Conservation (phyloP, 441 rosid genomes). For the Corymbia calophylla region DNA sequence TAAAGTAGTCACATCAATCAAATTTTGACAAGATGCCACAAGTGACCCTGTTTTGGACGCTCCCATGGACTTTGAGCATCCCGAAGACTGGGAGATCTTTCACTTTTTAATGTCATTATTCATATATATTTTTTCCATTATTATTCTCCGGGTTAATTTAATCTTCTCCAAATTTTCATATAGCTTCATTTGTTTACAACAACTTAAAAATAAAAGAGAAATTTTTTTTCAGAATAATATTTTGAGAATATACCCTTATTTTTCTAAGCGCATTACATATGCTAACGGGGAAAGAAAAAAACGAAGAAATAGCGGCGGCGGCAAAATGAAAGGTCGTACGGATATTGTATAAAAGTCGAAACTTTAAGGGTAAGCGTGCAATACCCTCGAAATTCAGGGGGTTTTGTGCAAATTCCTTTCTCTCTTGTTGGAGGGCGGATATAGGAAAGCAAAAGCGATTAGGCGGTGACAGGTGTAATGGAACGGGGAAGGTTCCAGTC, state of each 20-base stretch:
- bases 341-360: background rate
- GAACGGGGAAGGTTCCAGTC: background rate
- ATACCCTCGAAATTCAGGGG: background rate
- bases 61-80: background rate
- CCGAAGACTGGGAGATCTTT: background rate
- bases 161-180: background rate
- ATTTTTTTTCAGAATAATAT: background rate
- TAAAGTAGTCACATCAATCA: background rate
- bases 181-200: background rate
- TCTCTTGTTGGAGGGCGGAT: background rate
- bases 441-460: background rate
- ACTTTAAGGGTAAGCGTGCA: background rate
- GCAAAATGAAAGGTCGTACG: background rate
- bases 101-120: background rate
- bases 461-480: background rate
- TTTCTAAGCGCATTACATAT: background rate
- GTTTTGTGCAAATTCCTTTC: background rate
- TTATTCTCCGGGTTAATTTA: background rate
- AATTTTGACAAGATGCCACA: background rate
- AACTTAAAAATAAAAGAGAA: background rate
- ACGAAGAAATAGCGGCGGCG: background rate
- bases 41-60: background rate
- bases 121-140: background rate
- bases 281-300: background rate
- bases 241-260: background rate